Evolutionary conservation across 768 basidiomycete species (phyloP).

Genomic region (Collybia sordida): DNA sequence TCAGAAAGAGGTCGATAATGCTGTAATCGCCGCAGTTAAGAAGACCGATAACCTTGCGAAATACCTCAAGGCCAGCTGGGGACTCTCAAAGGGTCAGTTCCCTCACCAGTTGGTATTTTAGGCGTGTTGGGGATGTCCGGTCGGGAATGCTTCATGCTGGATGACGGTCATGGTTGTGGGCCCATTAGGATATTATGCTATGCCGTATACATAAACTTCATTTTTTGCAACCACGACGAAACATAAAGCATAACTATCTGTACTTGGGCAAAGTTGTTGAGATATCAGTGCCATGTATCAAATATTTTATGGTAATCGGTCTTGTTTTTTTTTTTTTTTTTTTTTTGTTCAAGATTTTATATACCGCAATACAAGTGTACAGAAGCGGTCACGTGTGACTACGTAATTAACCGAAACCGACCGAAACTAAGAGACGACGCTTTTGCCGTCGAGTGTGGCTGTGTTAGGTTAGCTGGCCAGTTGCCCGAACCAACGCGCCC

Average conservation of each 20-base stretch:
- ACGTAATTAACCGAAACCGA: too few relatives aligned
- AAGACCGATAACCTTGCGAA: slow-evolving; percentile 88
- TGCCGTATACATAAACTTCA: slow-evolving; percentile 35
- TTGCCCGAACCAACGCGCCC: too few relatives aligned
- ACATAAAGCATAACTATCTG: slow-evolving; percentile 18
- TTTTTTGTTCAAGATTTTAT: too few relatives aligned
- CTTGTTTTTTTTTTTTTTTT: too few relatives aligned
- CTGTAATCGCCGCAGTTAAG: slow-evolving; percentile 81
- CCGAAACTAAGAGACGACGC: too few relatives aligned
- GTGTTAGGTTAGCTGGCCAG: too few relatives aligned
- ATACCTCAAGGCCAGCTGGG: slow-evolving; percentile 92
- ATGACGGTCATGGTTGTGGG: slow-evolving; percentile 10
- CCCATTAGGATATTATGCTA: slow-evolving; percentile 29
- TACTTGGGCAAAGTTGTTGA: not conserved
- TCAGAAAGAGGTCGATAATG: slow-evolving; percentile 87
- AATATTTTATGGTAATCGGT: not conserved
- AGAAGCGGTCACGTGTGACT: too few relatives aligned
- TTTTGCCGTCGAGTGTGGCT: too few relatives aligned
- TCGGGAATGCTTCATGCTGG: slow-evolving; percentile 13
- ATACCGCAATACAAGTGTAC: too few relatives aligned
- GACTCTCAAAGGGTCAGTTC: slow-evolving; percentile 95
- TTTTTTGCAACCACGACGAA: slow-evolving; percentile 24
- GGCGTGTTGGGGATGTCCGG: slow-evolving; percentile 22
- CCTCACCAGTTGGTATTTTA: slow-evolving; percentile 94
- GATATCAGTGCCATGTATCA: too few relatives aligned